Conservation (phyloP, 352 stramenopile genomes). For the Pythium volutum region DNA sequence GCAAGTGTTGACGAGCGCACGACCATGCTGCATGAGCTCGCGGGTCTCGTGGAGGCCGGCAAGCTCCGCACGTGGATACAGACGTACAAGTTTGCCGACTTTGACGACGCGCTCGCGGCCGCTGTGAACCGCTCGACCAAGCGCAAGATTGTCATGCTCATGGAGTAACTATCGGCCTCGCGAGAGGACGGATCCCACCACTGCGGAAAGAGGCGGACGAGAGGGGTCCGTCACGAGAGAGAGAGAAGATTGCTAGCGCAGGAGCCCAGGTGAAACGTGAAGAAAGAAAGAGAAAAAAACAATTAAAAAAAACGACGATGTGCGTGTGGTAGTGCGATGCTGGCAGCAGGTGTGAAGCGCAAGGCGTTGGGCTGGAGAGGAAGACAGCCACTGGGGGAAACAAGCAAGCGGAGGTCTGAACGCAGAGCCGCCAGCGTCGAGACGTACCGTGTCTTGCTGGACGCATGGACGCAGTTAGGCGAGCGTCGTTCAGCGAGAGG, state of each 20-base stretch:
- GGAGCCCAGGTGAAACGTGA: not conserved
- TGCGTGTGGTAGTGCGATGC: not conserved
- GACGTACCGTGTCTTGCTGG: too few species aligned
- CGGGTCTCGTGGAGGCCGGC: constrained; percentile 56
- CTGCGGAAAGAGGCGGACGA: too few species aligned
- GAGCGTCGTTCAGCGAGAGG: too few species aligned
- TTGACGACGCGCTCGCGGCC: constrained; percentile 69
- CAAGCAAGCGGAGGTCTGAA: too few species aligned
- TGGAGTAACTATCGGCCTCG: constrained; percentile 45
- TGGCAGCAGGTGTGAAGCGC: too few species aligned
- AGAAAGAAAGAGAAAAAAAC: not conserved
- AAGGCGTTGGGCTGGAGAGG: too few species aligned
- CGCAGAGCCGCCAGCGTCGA: too few species aligned
- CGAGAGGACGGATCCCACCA: too few species aligned
- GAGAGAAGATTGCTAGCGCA: not conserved
- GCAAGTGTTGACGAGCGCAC: constrained; percentile 54
- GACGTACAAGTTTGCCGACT: constrained; percentile 85
- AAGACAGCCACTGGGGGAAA: too few species aligned
- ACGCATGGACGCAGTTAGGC: too few species aligned
- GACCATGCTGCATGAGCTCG: constrained; percentile 69
- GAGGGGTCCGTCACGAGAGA: too few species aligned
- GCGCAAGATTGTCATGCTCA: constrained; percentile 80
- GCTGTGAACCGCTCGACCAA: constrained; percentile 79
- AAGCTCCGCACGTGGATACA: constrained; percentile 84
- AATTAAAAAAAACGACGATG: not conserved